A percentile compares a stretch with the other conserved stretches of the same genome.
phyloP scores from a whole-genome alignment of 306 rosid species.

The Cicer pinnatifidum region DNA sequence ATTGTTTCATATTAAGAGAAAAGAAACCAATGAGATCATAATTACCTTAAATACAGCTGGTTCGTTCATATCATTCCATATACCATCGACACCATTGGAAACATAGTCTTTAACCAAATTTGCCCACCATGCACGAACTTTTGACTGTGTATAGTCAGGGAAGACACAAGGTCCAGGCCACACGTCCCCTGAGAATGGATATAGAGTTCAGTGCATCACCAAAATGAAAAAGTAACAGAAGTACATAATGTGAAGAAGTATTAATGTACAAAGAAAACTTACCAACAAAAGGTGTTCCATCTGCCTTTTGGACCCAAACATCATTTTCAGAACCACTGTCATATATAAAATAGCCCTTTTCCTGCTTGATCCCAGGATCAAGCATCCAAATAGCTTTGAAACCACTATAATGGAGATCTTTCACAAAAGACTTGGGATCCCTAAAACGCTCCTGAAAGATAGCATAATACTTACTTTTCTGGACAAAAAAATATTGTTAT shows the following conservation, averaged over 20 bases:
- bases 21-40: background rate
- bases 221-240: constrained; percentile 25
- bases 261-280: constrained; percentile 28
- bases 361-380: constrained; percentile 88
- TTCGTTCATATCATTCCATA: constrained; percentile 99
- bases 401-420: constrained; percentile 69
- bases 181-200: constrained; percentile 65
- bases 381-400: constrained; percentile 97
- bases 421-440: constrained; percentile 71
- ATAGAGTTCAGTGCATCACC: constrained; percentile 22
- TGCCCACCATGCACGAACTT: constrained; percentile 91
- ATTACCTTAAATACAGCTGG: constrained; percentile 87
- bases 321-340: constrained; percentile 73
- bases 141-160: constrained; percentile 89
- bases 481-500: constrained; percentile 19
- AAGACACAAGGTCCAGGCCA: constrained; percentile 98
- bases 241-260: background rate
- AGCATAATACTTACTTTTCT: constrained; percentile 32
- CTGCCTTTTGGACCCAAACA: constrained; percentile 78
- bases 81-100: constrained; percentile 88
- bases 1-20: background rate
- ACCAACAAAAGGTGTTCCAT: constrained; percentile 77
- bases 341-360: constrained; percentile 79
- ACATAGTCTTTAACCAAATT: constrained; percentile 77
- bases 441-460: constrained; percentile 71